A percentile compares a stretch with the other conserved stretches of the same genome.
Evolutionary conservation across 1,139 yeast species (phyloP).

Genomic region (Candida sp.): DNA sequence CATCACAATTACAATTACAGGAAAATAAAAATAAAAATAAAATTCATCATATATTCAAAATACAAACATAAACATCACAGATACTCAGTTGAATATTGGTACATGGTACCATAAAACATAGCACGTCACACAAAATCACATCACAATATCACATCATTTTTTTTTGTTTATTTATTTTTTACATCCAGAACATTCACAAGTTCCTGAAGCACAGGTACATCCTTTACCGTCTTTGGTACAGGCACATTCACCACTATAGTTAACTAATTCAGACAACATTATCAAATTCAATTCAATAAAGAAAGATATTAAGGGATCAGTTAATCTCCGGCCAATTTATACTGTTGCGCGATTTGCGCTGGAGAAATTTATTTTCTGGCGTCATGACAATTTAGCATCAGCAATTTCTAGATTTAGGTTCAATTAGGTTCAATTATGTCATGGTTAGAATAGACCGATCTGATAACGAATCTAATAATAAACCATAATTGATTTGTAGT

Average conservation of each 20-base stretch:
- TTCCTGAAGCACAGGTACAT: constrained; percentile 16
- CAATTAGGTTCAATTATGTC: too few species aligned
- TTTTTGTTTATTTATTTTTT: neutral
- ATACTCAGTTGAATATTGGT: neutral
- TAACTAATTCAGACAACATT: constrained; percentile 7
- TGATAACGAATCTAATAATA: neutral
- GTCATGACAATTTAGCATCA: neutral
- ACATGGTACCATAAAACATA: too few species aligned
- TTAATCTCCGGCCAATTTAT: neutral
- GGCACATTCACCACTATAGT: constrained; percentile 11
- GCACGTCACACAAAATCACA: neutral
- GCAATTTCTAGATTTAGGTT: neutral
- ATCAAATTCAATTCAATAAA: neutral
- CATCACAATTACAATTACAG: too few species aligned
- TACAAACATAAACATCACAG: neutral
- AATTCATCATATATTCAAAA: neutral
- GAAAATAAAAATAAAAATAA: neutral
- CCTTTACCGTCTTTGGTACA: constrained; percentile 8
- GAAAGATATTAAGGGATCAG: neutral
- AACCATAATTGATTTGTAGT: neutral
- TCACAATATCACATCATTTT: neutral
- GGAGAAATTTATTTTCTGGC: neutral
- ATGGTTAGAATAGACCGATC: neutral
- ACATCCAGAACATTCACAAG: constrained; percentile 1
- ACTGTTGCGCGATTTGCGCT: neutral